Conservation (phyloP, 108 stramenopile species). For the Cyclotella atomus region DNA sequence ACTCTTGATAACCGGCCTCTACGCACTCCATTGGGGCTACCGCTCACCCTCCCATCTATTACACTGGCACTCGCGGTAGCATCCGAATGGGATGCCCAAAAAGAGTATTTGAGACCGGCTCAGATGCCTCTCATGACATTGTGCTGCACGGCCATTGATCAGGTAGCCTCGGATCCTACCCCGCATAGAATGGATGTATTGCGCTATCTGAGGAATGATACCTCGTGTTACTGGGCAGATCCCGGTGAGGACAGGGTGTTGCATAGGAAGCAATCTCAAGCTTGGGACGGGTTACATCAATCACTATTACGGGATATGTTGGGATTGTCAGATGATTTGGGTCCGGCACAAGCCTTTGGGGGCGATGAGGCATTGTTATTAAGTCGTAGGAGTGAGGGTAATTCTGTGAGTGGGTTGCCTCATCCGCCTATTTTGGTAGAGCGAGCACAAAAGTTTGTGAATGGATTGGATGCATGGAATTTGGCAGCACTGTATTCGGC, state of each 20-base stretch:
- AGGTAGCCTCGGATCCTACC: slow-evolving; percentile 61
- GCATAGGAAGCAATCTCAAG: slow-evolving; percentile 67
- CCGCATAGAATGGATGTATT: slow-evolving; percentile 56
- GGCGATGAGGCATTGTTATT: slow-evolving; percentile 70
- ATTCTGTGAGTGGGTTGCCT: slow-evolving; percentile 62
- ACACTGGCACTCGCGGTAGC: slow-evolving; percentile 87
- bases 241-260: slow-evolving; percentile 80
- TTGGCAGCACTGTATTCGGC: slow-evolving; percentile 81
- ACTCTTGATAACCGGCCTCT: slow-evolving; percentile 80
- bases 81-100: slow-evolving; percentile 94
- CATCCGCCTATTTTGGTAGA: slow-evolving; percentile 76
- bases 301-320: slow-evolving; percentile 37
- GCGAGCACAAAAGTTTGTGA: slow-evolving; percentile 57
- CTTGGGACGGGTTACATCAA: slow-evolving; percentile 73
- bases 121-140: slow-evolving; percentile 98
- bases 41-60: slow-evolving; percentile 75
- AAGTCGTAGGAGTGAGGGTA: slow-evolving; percentile 60
- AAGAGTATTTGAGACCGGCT: slow-evolving; percentile 80
- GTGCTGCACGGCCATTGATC: slow-evolving; percentile 91
- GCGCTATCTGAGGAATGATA: slow-evolving; percentile 88
- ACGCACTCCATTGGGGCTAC: slow-evolving; percentile 79
- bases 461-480: slow-evolving; percentile 85
- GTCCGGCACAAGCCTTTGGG: slow-evolving; percentile 71
- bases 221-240: slow-evolving; percentile 88
- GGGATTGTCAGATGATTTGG: slow-evolving; percentile 44